Base-by-base conservation (phyloP, 331 rosid species). In the Arachis monticola region DNA sequence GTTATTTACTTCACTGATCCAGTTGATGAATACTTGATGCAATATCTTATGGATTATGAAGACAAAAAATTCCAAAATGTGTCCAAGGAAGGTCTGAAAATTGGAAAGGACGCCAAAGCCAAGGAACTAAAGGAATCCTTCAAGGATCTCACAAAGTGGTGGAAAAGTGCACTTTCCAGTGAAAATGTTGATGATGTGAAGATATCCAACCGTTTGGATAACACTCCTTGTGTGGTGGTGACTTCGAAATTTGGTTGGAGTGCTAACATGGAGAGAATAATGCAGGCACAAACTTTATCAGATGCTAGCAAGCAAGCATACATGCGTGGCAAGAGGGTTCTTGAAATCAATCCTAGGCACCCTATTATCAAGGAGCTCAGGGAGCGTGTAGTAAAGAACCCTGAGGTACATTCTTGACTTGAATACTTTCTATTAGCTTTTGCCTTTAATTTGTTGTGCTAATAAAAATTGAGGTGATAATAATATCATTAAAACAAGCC, bases 211-310 rank as follows among this genome's bases (percentile, higher is more conserved):
- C 91, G 98, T 52, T 86, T 95, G 89, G 99, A 84, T 38, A 88
- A 95, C 89, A 92, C 99, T 8, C 99, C 99, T 64, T 95, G 99
- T 76, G 99, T 95, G 47, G 99, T 92, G 53, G 98, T 95, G 79
- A 95, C 99, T n/a, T 95, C 99, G 3, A 95, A 95, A 76, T 95
- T 63, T 83, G 99, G 99, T 64, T 95, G 99, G 99, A 95, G 98
- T 64, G 93, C 99, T 44, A 95, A 95, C 78, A 95, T 95, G 99
- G 99, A 95, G 89, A 86, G 85, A 85, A 95, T 95, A 74, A 92
- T 95, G 98, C 98, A 88, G 81, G 82, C 98, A 67, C 99, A 95
- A 79, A 95, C 98, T 22, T 81, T 95, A 69, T 95, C 98, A 0
- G 99, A 95, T 81, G 88, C 99, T 68, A 87, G 53, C 82, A 95